A percentile compares a stretch with the other conserved stretches of the same genome.
Conservation (phyloP, 768 basidiomycete genomes). For the Mycena haematopus region DNA sequence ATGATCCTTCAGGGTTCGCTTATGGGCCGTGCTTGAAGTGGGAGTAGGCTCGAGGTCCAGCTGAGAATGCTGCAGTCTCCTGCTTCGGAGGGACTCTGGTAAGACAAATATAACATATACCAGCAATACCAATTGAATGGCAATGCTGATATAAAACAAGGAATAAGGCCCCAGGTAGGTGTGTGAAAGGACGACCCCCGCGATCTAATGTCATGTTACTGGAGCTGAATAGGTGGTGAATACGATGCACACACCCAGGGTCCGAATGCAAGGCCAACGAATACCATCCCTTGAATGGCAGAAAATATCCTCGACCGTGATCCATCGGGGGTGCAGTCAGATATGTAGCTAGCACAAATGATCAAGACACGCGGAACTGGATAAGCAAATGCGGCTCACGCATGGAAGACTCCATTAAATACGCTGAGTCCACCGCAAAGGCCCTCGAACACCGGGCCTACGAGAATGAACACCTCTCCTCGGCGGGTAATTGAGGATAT, state of each 20-base stretch:
- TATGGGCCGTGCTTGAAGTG: conserved; percentile 27
- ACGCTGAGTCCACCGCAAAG: conserved; percentile 73
- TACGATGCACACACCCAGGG: conserved; percentile 63
- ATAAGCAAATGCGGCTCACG: conserved; percentile 41
- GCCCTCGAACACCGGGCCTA: conserved; percentile 83
- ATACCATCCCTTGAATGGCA: conserved; percentile 76
- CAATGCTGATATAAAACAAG: conserved; percentile 53
- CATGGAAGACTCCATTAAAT: conserved; percentile 70
- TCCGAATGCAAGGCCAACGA: conserved; percentile 78
- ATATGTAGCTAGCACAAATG: conserved; percentile 54
- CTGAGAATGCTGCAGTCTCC: conserved; percentile 33
- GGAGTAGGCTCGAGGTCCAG: conserved; percentile 39
- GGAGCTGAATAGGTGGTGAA: background rate
- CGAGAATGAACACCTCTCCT: conserved; percentile 67
- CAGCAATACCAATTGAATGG: conserved; percentile 43
- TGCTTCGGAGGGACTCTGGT: conserved; percentile 57
- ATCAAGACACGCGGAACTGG: conserved; percentile 44
- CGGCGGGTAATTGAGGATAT: conserved; percentile 60
- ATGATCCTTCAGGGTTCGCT: conserved; percentile 11
- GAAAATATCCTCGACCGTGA: conserved; percentile 64
- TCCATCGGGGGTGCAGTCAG: conserved; percentile 59
- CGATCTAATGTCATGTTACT: conserved; percentile 38
- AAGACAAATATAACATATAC: conserved; percentile 52
- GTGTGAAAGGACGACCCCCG: conserved; percentile 61
- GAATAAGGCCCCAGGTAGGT: conserved; percentile 62